Base-by-base conservation (phyloP, 805 yeast species). In the Lipomyces yamanashiensis region DNA sequence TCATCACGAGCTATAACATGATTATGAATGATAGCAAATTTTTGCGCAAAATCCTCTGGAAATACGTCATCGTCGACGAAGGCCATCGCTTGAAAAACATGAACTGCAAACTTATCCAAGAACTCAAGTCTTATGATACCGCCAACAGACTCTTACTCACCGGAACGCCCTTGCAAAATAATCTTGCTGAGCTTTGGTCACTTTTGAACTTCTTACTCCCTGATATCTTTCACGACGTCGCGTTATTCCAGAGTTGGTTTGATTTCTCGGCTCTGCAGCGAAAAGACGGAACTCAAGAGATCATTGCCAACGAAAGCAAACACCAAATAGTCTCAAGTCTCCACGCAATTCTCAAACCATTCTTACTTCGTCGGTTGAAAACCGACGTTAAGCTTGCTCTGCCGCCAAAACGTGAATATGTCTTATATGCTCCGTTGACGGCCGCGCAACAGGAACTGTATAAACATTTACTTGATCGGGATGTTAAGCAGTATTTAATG, bases 141-240 rank as follows among this genome's bases (percentile, higher is more conserved):
- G 78, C 82, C 15, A 93, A 93, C 72, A 79, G 97, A 66, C 78
- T 93, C 53, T 78, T 93, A 34, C 77, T 93, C 13, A 93, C 99
- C 0, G 99, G 99, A n/a, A 93, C 99, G 0, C 98, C 99, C 0
- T 79, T 93, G 58, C 99, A 93, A 74, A 93, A 93, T 74, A 93
- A 92, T 72, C 78, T 93, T 62, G 84, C 88, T 58, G 98, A 95
- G 76, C 77, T 95, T 44, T 93, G 98, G 98, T 88, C 97, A 0
- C 78, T 95, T 62, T 79, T 93, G 59, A 95, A 95, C 73, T 93
- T 93, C 73, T 87, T 95, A 41, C 78, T 93, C 57, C 99, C 99
- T 0, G 97, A 92, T 71, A 89, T 95, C 36, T 93, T 93, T 74
- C 90, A 90, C 49, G 98, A 93, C 75, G 82, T 92, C 64, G 93